These are phyloP conservation scores for Lophium mytilinum DNA, from an alignment of 495 filamentous ascomycete genomes.

Conservation along the genomic window DNA sequence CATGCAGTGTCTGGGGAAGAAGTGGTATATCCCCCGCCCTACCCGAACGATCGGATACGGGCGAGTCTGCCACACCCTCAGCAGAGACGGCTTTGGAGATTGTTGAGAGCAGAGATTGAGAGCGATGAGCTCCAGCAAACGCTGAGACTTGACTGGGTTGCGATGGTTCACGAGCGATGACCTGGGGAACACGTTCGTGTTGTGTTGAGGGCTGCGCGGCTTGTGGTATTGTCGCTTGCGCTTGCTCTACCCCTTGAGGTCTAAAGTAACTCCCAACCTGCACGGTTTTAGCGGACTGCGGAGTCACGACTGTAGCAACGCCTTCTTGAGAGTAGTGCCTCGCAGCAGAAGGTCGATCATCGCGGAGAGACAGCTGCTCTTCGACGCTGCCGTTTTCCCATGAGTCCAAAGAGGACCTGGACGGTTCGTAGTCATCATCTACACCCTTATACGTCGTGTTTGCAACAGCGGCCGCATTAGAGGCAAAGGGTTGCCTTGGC, in stretches of 20 bases:
- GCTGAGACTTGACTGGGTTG: too few species aligned
- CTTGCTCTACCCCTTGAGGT: too few species aligned
- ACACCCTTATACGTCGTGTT: too few species aligned
- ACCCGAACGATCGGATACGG: slow-evolving; percentile 1
- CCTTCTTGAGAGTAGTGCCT: background rate
- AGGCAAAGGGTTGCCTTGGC: too few species aligned
- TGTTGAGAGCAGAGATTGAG: slow-evolving; percentile 15
- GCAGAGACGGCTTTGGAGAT: slow-evolving; percentile 16
- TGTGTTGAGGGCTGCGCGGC: too few species aligned
- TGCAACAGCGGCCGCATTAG: too few species aligned
- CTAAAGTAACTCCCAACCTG: too few species aligned
- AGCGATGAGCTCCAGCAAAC: background rate
- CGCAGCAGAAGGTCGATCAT: background rate
- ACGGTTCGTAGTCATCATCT: background rate
- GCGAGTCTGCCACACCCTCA: slow-evolving; percentile 7
- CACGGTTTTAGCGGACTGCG: too few species aligned
- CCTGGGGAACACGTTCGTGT: too few species aligned
- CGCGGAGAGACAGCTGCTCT: background rate
- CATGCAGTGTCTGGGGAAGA: background rate
- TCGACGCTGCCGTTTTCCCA: background rate
- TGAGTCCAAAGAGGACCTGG: background rate
- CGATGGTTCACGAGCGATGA: too few species aligned
- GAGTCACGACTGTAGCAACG: too few species aligned
- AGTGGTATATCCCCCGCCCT: background rate
- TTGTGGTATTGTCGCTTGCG: too few species aligned